These are phyloP conservation scores for Zelopaecilomyces penicillatus DNA, from an alignment of 2,329 filamentous ascomycete species.

Conservation along the genomic window DNA sequence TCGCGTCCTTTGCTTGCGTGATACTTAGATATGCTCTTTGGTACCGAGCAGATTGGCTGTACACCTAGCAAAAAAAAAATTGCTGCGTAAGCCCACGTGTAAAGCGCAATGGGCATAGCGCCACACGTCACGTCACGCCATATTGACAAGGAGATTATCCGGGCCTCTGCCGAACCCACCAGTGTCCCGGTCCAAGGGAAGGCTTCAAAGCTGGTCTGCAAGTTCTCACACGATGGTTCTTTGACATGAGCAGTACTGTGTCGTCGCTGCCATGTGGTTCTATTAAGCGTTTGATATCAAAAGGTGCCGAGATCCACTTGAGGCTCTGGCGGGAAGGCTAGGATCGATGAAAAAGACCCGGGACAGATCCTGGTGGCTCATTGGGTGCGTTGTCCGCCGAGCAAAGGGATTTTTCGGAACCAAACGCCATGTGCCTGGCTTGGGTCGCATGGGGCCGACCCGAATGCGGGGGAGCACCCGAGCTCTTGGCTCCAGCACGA, in stretches of 20 bases:
- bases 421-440: slow-evolving; percentile 7
- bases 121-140: background rate
- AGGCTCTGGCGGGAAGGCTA: slow-evolving; percentile 13
- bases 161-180: no score
- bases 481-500: background rate
- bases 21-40: no score
- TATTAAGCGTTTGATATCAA: slow-evolving; percentile 2
- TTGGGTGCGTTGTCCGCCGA: slow-evolving; percentile 12
- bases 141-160: no score
- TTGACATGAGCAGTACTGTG: no score
- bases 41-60: no score
- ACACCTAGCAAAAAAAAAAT: no score
- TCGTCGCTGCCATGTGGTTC: background rate
- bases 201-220: no score
- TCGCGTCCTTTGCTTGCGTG: no score
- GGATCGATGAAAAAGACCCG: slow-evolving; percentile 10
- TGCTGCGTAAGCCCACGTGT: slow-evolving; percentile 4
- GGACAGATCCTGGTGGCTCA: slow-evolving; percentile 8
- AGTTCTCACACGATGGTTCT: no score
- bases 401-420: slow-evolving; percentile 19
- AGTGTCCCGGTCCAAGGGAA: no score
- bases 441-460: slow-evolving; percentile 2
- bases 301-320: slow-evolving; percentile 15
- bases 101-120: slow-evolving; percentile 8
- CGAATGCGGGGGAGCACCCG: slow-evolving; percentile 7